A percentile compares a stretch with the other conserved stretches of the same genome.
phyloP scores from a whole-genome alignment of 345 rosid genomes.

The Crucihimalaya himalaica region DNA sequence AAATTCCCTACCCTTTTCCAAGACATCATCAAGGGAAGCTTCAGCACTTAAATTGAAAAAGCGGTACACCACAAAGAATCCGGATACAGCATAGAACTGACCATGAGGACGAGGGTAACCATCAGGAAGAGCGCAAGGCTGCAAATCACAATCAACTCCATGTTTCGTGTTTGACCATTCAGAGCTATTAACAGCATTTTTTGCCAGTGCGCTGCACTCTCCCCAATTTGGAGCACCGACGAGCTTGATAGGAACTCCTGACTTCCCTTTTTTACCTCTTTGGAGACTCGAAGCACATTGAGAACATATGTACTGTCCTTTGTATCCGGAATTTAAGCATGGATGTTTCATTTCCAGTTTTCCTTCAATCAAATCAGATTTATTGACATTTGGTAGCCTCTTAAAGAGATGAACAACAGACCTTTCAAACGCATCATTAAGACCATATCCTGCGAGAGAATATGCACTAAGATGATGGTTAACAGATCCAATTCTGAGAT shows the following conservation, averaged over 20 bases:
- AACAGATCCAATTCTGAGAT: conserved; percentile 76
- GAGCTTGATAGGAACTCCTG: conserved; percentile 67
- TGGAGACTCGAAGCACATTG: conserved; percentile 58
- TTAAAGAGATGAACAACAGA: conserved; percentile 69
- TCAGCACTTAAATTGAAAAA: conserved; percentile 82
- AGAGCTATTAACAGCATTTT: conserved; percentile 80
- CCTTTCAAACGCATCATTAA: conserved; percentile 96
- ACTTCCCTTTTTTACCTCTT: conserved; percentile 58
- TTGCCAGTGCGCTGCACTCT: conserved; percentile 76
- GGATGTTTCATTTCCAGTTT: conserved; percentile 83
- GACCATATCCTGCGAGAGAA: conserved; percentile 96
- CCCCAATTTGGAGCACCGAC: conserved; percentile 89
- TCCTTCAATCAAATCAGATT: conserved; percentile 50
- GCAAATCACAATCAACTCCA: conserved; percentile 81
- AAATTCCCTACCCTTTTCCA: conserved; percentile 83
- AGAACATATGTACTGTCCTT: conserved; percentile 66
- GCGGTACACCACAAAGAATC: conserved; percentile 88
- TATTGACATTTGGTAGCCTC: conserved; percentile 47
- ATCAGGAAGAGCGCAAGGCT: conserved; percentile 86
- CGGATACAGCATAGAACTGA: conserved; percentile 90
- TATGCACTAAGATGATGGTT: conserved; percentile 90
- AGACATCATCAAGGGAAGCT: conserved; percentile 88
- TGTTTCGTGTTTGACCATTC: conserved; percentile 73
- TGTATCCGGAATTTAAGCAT: conserved; percentile 86
- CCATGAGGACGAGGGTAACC: conserved; percentile 82